These are phyloP conservation scores for Kluyveromyces sp. DNA, from an alignment of 1,139 yeast species.

Conservation along the genomic window DNA sequence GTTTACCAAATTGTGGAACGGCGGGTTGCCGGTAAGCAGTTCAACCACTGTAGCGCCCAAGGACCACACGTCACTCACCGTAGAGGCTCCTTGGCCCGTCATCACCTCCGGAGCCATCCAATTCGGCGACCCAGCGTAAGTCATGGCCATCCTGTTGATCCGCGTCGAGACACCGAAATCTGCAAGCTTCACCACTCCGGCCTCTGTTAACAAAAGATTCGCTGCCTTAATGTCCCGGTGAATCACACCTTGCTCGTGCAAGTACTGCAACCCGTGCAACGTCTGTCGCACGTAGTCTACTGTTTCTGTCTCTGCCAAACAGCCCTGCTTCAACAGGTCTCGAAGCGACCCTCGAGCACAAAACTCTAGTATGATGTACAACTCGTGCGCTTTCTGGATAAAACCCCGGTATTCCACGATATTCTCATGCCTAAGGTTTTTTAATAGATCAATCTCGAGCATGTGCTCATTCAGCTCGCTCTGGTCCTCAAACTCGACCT, in stretches of 20 bases:
- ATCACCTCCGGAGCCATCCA: constrained; percentile 99
- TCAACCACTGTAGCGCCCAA: constrained; percentile 91
- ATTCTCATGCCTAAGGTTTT: constrained; percentile 73
- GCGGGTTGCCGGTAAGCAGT: constrained; percentile 78
- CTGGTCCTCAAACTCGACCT: constrained; percentile 54
- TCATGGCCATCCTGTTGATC: constrained; percentile 61
- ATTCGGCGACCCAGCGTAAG: constrained; percentile 96
- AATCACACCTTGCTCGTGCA: constrained; percentile 84
- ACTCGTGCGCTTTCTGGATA: constrained; percentile 56
- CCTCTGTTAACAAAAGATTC: constrained; percentile 74
- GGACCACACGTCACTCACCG: constrained; percentile 91
- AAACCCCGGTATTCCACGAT: constrained; percentile 90
- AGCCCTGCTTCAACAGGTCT: constrained; percentile 48
- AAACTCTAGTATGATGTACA: constrained; percentile 71
- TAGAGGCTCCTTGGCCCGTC: constrained; percentile 77
- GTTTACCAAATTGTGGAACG: constrained; percentile 72
- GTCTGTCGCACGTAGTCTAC: constrained; percentile 62
- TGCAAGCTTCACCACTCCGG: constrained; percentile 79
- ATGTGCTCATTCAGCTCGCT: constrained; percentile 50
- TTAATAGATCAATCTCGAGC: constrained; percentile 83
- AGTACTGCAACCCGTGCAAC: constrained; percentile 63
- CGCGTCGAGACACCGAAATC: constrained; percentile 98
- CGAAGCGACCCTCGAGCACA: constrained; percentile 86
- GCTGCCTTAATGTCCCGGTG: constrained; percentile 97
- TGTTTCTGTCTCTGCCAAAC: constrained; percentile 54